These are phyloP conservation scores for Cryptococcus sp. DNA, from an alignment of 1,284 basidiomycete genomes.

Conservation along the genomic window DNA sequence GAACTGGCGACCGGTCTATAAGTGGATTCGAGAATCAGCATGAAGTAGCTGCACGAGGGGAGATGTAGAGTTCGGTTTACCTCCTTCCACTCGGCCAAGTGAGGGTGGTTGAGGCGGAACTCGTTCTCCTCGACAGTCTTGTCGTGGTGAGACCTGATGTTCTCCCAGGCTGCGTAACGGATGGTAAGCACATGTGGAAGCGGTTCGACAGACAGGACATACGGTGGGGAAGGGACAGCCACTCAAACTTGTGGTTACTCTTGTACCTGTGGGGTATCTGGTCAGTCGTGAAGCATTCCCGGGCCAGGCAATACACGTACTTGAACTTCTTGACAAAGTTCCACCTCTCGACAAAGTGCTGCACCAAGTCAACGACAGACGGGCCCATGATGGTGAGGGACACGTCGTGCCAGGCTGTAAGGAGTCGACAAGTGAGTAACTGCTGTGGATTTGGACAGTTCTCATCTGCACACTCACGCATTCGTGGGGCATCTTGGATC, in stretches of 20 bases:
- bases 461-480: constrained; percentile 34
- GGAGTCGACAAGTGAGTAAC: constrained; percentile 1
- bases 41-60: neutral
- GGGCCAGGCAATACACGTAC: constrained; percentile 19
- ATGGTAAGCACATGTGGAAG: neutral
- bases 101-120: constrained; percentile 47
- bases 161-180: constrained; percentile 34
- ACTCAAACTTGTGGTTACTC: constrained; percentile 58
- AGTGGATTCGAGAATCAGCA: neutral
- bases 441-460: neutral
- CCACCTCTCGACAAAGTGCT: constrained; percentile 77
- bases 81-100: constrained; percentile 45
- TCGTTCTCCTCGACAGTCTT: constrained; percentile 28
- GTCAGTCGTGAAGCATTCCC: neutral
- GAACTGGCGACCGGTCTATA: constrained; percentile 37
- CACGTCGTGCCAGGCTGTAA: constrained; percentile 51
- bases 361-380: constrained; percentile 78
- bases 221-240: constrained; percentile 77
- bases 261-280: constrained; percentile 44
- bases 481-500: constrained; percentile 64
- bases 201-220: constrained; percentile 4
- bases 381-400: constrained; percentile 76
- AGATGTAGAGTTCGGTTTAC: constrained; percentile 12
- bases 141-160: constrained; percentile 30
- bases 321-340: constrained; percentile 50